phyloP scores from a whole-genome alignment of 2,329 filamentous ascomycete genomes.

The Cadophora gregata region DNA sequence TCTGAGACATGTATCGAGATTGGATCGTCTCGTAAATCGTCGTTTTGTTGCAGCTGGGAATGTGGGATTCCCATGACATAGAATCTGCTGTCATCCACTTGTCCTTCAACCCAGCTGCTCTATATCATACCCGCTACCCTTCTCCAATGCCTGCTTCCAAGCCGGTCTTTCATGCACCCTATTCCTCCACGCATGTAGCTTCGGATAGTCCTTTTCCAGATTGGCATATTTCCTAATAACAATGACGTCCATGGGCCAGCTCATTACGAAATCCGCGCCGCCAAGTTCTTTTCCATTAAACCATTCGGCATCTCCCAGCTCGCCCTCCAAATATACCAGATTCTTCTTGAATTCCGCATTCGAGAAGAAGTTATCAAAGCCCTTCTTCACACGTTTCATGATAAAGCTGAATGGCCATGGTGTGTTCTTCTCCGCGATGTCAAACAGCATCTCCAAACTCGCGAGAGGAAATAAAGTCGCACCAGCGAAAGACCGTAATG shows the following conservation, averaged over 20 bases:
- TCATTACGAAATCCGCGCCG: conserved; percentile 45
- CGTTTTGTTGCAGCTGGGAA: too few species aligned
- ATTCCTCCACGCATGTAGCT: conserved; percentile 43
- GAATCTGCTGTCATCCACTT: not conserved
- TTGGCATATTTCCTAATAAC: conserved; percentile 43
- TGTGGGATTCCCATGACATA: too few species aligned
- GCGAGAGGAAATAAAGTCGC: conserved; percentile 37
- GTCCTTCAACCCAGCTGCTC: conserved; percentile 14
- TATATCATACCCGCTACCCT: conserved; percentile 45
- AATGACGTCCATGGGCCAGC: conserved; percentile 45
- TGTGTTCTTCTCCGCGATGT: conserved; percentile 33
- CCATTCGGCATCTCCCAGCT: conserved; percentile 39
- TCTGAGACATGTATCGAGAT: too few species aligned
- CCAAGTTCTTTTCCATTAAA: conserved; percentile 44
- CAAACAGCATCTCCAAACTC: conserved; percentile 39
- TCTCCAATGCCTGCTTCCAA: conserved; percentile 44
- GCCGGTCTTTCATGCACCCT: conserved; percentile 41
- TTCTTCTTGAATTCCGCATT: conserved; percentile 35
- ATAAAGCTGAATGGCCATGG: conserved; percentile 40
- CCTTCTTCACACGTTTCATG: conserved; percentile 27
- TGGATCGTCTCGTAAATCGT: too few species aligned
- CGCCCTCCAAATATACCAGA: conserved; percentile 36
- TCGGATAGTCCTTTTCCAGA: conserved; percentile 43
- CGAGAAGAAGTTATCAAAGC: conserved; percentile 31
- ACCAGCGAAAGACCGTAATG: conserved; percentile 40